Evolutionary conservation across 495 filamentous ascomycete species (phyloP), one percentile per base, ranked within the genome.

Genomic region (Lophiotrema nucula): DNA sequence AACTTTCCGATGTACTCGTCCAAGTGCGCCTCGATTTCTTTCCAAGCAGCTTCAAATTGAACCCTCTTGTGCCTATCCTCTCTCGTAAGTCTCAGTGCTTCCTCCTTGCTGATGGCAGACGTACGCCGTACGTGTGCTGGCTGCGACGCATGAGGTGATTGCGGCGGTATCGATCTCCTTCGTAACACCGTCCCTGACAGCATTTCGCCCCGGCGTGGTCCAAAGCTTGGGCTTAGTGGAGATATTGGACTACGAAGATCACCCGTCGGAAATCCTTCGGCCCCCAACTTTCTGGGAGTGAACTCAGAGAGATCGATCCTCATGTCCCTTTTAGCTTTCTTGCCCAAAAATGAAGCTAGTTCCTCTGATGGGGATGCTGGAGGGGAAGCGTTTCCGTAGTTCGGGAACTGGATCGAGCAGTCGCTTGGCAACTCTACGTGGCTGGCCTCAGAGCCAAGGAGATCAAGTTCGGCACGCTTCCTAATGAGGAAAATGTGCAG

Each of bases 21-120:
- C 44, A 62, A 45, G 46, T 56, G 2, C 23, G 11, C 2, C 42
- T 51, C 58, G 37, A 62, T 53, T 31, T 43, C n/a, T 13, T 3
- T 12, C 57, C 57, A 54, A 27, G 50, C 57, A 12, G 49, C 50
- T 19, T 60, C 57, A 19, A 26, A 54, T n/a, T 25, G 37, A 5
- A 50, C 4, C 37, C 55, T 42, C 46, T 51, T 35, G 33, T 26
- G 22, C 23, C 44, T 10, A 26, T 47, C 44, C 19, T 27, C 5
- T 23, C 18, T 12, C 16, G 10, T 8, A 4, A 8, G 44, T 6
- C 10, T 43, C 11, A n/a, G 10, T 21, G 39, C 10, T 12, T 19
- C 11, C 10, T 6, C 10, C 10, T 12, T 23, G 11, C 23, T 26
- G 23, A 27, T 4, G 12, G 44, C 19, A 26, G 44, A 47, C n/a